phyloP scores from a whole-genome alignment of 2,329 filamentous ascomycete species.

The Biscogniauxia sp. region DNA sequence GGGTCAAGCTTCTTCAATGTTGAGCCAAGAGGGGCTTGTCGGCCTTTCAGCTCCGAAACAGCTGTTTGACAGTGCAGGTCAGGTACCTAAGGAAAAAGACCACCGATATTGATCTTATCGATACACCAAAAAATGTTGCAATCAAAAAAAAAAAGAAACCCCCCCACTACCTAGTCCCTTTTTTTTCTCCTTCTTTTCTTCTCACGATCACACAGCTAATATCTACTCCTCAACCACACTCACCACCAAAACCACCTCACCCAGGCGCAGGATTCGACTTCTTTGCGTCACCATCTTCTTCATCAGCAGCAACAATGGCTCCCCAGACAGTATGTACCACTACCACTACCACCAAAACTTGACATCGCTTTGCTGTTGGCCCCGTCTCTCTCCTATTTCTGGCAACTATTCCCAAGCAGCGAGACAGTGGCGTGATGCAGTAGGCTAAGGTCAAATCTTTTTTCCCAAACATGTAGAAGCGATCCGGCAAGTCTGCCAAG shows the following conservation, averaged over 20 bases:
- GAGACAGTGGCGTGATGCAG: constrained; percentile 69
- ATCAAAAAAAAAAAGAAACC: constrained; percentile 18
- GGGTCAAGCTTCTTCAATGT: no score
- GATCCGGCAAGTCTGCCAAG: constrained; percentile 68
- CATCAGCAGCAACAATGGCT: constrained; percentile 66
- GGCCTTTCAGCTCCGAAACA: no score
- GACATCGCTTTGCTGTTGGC: constrained; percentile 93
- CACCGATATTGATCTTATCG: constrained; percentile 13
- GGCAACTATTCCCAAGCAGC: constrained; percentile 24
- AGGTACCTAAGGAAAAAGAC: neutral
- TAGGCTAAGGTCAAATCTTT: constrained; percentile 87
- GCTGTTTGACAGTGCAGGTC: no score
- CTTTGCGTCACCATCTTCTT: constrained; percentile 60
- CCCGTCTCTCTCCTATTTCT: constrained; percentile 41
- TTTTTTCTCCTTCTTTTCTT: constrained; percentile 13
- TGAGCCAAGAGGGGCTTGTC: no score
- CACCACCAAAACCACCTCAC: constrained; percentile 14
- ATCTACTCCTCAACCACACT: constrained; percentile 19
- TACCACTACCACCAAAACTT: constrained; percentile 44
- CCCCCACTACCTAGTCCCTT: constrained; percentile 22
- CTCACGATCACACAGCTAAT: constrained; percentile 11
- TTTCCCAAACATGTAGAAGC: constrained; percentile 57
- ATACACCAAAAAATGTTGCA: constrained; percentile 32
- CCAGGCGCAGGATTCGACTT: constrained; percentile 51
- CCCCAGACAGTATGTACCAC: constrained; percentile 78